A percentile compares a stretch with the other conserved stretches of the same genome.
These are phyloP conservation scores for Bretziella fagacearum DNA, from an alignment of 2,329 filamentous ascomycete species.

Conservation along the genomic window DNA sequence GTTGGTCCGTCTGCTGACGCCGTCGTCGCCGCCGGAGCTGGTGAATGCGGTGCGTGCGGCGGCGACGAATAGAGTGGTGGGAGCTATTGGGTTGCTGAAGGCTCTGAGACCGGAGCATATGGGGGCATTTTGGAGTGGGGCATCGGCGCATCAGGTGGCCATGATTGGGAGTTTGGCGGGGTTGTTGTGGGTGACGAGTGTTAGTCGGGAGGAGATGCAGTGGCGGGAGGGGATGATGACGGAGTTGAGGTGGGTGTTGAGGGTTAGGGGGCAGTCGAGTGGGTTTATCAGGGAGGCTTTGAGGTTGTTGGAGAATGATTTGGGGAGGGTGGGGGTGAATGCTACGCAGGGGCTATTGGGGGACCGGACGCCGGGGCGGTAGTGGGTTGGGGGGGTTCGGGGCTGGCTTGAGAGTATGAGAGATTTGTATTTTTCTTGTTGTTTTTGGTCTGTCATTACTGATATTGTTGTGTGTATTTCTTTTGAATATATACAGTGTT, in stretches of 20 bases:
- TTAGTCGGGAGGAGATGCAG: conserved; percentile 21
- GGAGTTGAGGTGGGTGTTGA: conserved; percentile 27
- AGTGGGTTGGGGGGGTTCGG: neutral
- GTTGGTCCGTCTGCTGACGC: conserved; percentile 21
- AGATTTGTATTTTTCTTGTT: neutral
- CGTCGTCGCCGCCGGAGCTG: conserved; percentile 8
- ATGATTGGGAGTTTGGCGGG: conserved; percentile 21
- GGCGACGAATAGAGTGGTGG: conserved; percentile 20
- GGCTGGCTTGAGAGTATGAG: neutral
- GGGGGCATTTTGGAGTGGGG: conserved; percentile 26
- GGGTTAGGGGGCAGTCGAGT: conserved; percentile 24
- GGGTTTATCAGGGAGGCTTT: conserved; percentile 26
- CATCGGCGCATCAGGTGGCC: conserved; percentile 19
- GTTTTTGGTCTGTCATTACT: too few species aligned
- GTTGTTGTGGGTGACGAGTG: conserved; percentile 17
- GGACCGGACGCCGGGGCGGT: conserved; percentile 24
- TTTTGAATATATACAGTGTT: too few species aligned
- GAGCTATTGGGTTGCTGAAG: conserved; percentile 23
- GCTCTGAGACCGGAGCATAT: conserved; percentile 24
- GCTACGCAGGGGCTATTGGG: conserved; percentile 23
- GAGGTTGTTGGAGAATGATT: conserved; percentile 23
- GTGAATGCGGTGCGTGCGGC: conserved; percentile 16
- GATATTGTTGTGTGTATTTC: neutral
- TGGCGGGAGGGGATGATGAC: conserved; percentile 25
- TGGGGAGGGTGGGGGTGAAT: conserved; percentile 19